Base-by-base conservation (phyloP, 805 yeast species). In the Candida vartiovaarae region DNA sequence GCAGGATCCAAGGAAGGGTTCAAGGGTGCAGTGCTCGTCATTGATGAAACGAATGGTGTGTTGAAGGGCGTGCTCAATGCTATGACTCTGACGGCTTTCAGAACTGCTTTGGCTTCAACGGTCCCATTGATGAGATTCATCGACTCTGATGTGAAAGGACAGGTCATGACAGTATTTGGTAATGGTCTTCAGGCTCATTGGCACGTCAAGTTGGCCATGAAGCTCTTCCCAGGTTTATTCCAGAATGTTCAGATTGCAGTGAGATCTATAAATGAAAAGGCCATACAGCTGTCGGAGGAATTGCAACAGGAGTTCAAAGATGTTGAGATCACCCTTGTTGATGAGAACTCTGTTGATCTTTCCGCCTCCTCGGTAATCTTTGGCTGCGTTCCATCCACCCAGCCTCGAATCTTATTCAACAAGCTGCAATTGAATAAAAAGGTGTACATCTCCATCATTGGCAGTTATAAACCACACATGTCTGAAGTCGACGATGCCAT, bases 381-480 rank as follows among this genome's bases (percentile, higher is more conserved):
- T 53, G 80, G 84, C 3, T 80, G 86, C 54, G 60, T 77, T 7
- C 87, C 87, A 4, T 64, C 82, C 3, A 72, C 76, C 0, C 61
- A 56, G 8, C 76, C 84, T 5, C 57, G 68, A 1, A 70, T 81
- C 42, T 55, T 55, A 32, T 55, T 57, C 9, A 46, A 57, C 43
- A 57, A 59, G 33, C 40, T 76, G 50, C 55, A 57, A 45, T 28
- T 46, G 15, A 32, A 54, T 45, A 41, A 45, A n/a, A 54, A 52
- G 28, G 60, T 67, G 30, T 81, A 71, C 57, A 71, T 81, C 37
- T 74, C 80, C 11, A 62, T 80, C 30, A 80, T 81, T 53, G 88
- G 88, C 1, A 76, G 83, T 20, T 81, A 80, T 57, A 78, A 78
- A 56, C 85, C 85, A 10, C 72, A 74, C 47, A 80, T 81, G 87